Conservation (phyloP, 2,329 filamentous ascomycete genomes). For the Verticillium tricorpus region DNA sequence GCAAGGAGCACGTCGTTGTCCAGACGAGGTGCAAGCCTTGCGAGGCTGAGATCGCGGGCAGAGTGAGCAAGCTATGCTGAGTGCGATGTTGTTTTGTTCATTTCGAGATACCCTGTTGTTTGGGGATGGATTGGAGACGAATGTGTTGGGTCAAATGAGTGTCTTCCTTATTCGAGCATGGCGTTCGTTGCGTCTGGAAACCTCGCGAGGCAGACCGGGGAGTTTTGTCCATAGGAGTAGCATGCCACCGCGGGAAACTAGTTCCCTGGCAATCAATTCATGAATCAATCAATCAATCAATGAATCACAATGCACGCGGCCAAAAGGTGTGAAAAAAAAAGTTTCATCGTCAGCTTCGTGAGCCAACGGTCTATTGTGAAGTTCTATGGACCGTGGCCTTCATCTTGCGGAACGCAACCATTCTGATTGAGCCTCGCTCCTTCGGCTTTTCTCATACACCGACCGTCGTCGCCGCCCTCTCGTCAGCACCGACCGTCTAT, state of each 20-base stretch:
- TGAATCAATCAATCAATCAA: not conserved
- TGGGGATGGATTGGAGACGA: not conserved
- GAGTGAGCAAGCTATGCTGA: conserved; percentile 8
- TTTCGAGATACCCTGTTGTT: conserved; percentile 1
- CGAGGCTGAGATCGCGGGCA: conserved; percentile 10
- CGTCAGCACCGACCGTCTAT: conserved; percentile 19
- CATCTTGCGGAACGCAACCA: conserved; percentile 9
- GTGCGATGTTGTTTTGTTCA: not conserved
- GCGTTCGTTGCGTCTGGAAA: conserved; percentile 4
- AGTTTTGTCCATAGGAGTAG: conserved; percentile 8
- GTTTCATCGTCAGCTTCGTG: conserved; percentile 8
- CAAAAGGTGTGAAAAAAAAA: not conserved
- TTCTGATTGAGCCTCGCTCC: not conserved
- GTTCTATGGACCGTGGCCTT: conserved; percentile 13
- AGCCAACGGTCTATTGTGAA: conserved; percentile 14
- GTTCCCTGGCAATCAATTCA: not conserved
- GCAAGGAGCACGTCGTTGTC: conserved; percentile 54
- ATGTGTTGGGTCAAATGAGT: not conserved
- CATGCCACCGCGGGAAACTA: not conserved
- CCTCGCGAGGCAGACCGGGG: not conserved
- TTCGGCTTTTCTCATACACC: not conserved
- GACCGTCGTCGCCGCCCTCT: not conserved
- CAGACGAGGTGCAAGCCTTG: conserved; percentile 36
- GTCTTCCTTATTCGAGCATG: conserved; percentile 2
- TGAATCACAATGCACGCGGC: too few relatives aligned